A percentile compares a stretch with the other conserved stretches of the same genome.
Conservation (phyloP, 306 rosid species). For the Castanea mollissima region DNA sequence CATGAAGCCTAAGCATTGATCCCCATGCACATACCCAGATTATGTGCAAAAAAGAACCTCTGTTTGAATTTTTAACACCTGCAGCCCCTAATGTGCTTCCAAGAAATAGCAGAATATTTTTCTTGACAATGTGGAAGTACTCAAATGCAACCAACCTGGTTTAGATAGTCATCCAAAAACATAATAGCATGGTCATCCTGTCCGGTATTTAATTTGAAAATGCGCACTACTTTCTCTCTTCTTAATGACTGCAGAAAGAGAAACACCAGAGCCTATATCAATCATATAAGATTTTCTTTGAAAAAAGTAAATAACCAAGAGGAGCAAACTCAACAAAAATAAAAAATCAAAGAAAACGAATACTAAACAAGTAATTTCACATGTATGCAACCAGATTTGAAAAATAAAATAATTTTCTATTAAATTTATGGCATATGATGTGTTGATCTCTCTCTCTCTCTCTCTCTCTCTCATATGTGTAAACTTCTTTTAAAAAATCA, state of each 20-base stretch:
- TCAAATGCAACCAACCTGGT: constrained; percentile 56
- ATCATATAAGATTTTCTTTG: constrained; percentile 1
- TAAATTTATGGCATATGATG: background rate
- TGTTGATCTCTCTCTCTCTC: background rate
- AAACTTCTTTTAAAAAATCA: background rate
- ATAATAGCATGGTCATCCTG: constrained; percentile 87
- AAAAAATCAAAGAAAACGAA: background rate
- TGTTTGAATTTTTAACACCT: background rate
- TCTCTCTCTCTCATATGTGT: background rate
- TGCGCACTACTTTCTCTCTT: constrained; percentile 76
- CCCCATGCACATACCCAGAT: background rate
- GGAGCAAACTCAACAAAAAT: background rate
- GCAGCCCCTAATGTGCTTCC: background rate
- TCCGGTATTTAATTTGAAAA: constrained; percentile 87
- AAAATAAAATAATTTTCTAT: background rate
- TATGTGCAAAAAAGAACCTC: background rate
- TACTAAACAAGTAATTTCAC: background rate
- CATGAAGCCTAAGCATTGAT: background rate
- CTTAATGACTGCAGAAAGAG: constrained; percentile 55
- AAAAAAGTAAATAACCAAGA: background rate
- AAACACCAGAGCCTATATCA: constrained; percentile 4
- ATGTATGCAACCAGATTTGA: background rate
- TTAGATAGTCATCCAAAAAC: constrained; percentile 80
- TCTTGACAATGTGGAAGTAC: background rate
- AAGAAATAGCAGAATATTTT: background rate